Conservation (phyloP, 2,329 filamentous ascomycete genomes). For the Alternaria sp. region DNA sequence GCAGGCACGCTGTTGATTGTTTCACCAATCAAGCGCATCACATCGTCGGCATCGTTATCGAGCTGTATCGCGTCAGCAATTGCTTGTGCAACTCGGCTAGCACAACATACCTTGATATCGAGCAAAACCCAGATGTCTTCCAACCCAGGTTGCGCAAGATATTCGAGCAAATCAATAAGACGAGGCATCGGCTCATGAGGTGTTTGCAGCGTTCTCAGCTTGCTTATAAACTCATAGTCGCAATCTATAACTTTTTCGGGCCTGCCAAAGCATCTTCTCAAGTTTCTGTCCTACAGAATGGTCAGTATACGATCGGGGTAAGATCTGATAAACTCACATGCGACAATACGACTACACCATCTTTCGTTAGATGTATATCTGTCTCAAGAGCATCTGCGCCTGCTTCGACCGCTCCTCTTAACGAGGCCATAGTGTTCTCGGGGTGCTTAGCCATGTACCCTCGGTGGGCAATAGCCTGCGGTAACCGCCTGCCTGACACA, state of each 20-base stretch:
- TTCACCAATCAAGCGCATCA: constrained; percentile 73
- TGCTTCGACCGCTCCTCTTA: constrained; percentile 73
- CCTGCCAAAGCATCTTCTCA: constrained; percentile 84
- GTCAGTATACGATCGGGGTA: constrained; percentile 7
- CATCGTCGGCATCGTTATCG: constrained; percentile 70
- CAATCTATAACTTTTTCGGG: constrained; percentile 75
- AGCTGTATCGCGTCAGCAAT: constrained; percentile 53
- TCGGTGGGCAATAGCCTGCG: constrained; percentile 78
- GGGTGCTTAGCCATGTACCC: constrained; percentile 79
- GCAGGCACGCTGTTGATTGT: constrained; percentile 63
- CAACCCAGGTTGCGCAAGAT: constrained; percentile 67
- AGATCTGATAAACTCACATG: constrained; percentile 62
- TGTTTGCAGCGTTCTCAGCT: constrained; percentile 68
- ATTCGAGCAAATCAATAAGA: constrained; percentile 75
- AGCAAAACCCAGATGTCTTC: constrained; percentile 80
- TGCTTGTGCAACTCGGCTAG: neutral
- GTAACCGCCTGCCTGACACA: constrained; percentile 53
- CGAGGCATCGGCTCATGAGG: constrained; percentile 77
- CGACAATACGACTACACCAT: constrained; percentile 83
- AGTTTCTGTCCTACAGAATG: constrained; percentile 66
- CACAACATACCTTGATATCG: constrained; percentile 77
- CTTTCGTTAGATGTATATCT: constrained; percentile 81
- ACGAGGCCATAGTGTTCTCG: constrained; percentile 85
- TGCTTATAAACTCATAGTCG: constrained; percentile 75
- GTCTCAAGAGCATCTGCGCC: constrained; percentile 86